Evolutionary conservation across 2,329 filamentous ascomycete species (phyloP).

Genomic region (Thyridium curvatum): DNA sequence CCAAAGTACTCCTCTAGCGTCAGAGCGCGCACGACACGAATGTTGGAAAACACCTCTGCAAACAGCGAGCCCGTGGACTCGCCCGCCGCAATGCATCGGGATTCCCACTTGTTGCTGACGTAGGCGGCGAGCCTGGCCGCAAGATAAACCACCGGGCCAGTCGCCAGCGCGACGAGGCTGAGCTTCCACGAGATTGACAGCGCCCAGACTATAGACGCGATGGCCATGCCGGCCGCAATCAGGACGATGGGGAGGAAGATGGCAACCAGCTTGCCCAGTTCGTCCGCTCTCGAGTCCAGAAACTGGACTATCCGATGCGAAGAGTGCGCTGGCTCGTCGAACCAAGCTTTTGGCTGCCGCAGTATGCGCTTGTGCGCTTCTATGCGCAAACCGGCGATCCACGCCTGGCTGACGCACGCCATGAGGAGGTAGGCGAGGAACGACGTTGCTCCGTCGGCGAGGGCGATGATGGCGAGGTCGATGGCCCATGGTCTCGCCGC

Average conservation of each 20-base stretch:
- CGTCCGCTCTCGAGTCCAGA: constrained; percentile 77
- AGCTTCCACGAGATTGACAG: constrained; percentile 71
- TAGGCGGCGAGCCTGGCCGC: constrained; percentile 60
- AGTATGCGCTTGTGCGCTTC: constrained; percentile 66
- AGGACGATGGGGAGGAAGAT: constrained; percentile 68
- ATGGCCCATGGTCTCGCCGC: constrained; percentile 62
- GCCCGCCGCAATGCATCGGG: constrained; percentile 55
- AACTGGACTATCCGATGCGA: constrained; percentile 59
- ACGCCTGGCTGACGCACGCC: constrained; percentile 65
- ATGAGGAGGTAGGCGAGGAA: constrained; percentile 66
- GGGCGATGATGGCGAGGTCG: constrained; percentile 60
- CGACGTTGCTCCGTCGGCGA: constrained; percentile 57
- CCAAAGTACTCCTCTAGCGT: constrained; percentile 69
- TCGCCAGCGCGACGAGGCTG: constrained; percentile 67
- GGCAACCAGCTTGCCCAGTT: constrained; percentile 77
- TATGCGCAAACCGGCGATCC: constrained; percentile 67
- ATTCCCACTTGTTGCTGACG: constrained; percentile 67
- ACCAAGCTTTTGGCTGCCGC: constrained; percentile 72
- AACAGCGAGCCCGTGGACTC: constrained; percentile 57
- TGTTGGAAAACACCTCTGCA: constrained; percentile 70
- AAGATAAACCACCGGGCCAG: constrained; percentile 62
- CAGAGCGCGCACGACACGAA: constrained; percentile 70
- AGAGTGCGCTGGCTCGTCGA: constrained; percentile 60
- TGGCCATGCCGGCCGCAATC: constrained; percentile 60
- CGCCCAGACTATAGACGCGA: constrained; percentile 68